Evolutionary conservation across 139 green algal genomes (phyloP).

Genomic region (Tetradesmus obliquus): DNA sequence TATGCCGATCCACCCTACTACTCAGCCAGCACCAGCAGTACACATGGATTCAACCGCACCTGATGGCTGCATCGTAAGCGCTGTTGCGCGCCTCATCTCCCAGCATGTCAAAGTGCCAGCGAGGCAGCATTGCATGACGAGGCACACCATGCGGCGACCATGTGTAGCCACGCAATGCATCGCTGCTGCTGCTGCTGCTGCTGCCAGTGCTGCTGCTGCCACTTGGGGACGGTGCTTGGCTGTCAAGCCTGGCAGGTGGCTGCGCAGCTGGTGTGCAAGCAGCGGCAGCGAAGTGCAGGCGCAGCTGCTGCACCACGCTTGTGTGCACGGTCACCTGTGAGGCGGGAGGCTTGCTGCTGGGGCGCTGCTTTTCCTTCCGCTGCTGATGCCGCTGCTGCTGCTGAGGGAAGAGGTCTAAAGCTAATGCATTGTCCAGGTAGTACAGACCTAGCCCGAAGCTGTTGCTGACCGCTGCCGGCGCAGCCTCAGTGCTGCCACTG

Average conservation of each 20-base stretch:
- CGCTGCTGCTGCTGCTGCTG: not conserved
- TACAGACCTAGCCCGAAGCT: not conserved
- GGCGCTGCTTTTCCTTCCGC: not conserved
- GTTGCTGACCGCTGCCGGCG: not conserved
- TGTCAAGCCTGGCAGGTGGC: not conserved
- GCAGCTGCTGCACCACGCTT: not conserved
- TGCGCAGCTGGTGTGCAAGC: not conserved
- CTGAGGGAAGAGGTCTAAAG: not conserved
- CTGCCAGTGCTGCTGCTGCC: not conserved
- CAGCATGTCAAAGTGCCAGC: slow-evolving; percentile 94
- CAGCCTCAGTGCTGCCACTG: not conserved
- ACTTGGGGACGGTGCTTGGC: not conserved
- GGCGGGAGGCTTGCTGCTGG: not conserved
- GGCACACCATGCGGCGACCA: slow-evolving; percentile 38
- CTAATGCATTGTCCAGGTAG: not conserved
- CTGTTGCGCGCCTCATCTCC: slow-evolving; percentile 75
- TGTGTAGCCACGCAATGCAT: not conserved
- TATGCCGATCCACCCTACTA: too few relatives aligned
- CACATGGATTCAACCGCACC: slow-evolving; percentile 3
- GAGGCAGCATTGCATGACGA: slow-evolving; percentile 72
- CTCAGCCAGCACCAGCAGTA: slow-evolving; percentile 1
- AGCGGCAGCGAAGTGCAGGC: not conserved
- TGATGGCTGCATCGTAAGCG: slow-evolving; percentile 78
- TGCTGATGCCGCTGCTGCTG: not conserved
- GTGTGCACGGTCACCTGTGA: not conserved